A percentile compares a stretch with the other conserved stretches of the same genome.
phyloP scores from a whole-genome alignment of 139 green algal genomes.

The Chlamydomonas applanata region DNA sequence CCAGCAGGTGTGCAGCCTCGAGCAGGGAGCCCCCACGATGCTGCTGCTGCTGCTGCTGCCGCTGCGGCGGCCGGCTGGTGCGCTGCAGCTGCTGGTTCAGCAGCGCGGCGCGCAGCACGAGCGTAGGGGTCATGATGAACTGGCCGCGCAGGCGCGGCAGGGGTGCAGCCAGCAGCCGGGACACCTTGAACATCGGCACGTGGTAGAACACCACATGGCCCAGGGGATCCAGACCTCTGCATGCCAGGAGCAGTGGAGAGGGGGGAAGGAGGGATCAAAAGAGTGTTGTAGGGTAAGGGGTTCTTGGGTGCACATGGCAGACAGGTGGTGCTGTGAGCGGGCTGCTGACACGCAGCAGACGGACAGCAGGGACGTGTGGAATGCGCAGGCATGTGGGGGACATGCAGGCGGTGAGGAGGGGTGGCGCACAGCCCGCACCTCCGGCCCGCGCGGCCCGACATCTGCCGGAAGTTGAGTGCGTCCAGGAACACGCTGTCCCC shows the following conservation, averaged over 20 bases:
- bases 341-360: no score
- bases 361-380: no score
- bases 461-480: conserved; percentile 51
- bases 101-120: conserved; percentile 25
- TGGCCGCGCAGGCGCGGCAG: conserved; percentile 29
- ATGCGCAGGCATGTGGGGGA: no score
- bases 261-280: conserved; percentile 3
- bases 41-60: conserved; percentile 6
- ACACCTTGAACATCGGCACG: conserved; percentile 19
- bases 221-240: conserved; percentile 27
- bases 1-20: conserved; percentile 4
- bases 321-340: no score
- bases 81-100: conserved; percentile 20
- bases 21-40: not conserved
- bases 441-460: conserved; percentile 50
- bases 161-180: conserved; percentile 21
- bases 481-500: conserved; percentile 49
- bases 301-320: not conserved
- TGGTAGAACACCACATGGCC: conserved; percentile 26
- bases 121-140: conserved; percentile 27
- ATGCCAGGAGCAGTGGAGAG: not conserved
- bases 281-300: not conserved
- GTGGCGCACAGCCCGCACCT: no score
- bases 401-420: no score
- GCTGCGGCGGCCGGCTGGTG: not conserved